Conservation (phyloP, 75 land plant species). For the Picea glauca region DNA sequence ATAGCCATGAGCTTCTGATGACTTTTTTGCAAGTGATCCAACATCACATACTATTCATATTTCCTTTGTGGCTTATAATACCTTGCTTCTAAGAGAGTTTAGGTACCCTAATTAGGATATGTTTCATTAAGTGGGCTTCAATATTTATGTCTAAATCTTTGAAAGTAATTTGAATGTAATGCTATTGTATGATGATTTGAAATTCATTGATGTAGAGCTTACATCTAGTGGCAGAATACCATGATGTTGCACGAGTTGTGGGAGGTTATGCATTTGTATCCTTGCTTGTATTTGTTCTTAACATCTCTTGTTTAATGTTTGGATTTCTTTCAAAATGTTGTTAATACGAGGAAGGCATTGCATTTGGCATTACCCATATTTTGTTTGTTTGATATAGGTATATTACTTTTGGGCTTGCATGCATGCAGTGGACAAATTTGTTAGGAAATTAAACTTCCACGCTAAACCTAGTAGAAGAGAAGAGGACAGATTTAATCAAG, state of each 20-base stretch:
- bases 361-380: too few species aligned
- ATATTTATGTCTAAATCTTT: not conserved
- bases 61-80: constrained; percentile 75
- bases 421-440: too few species aligned
- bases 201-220: constrained; percentile 47
- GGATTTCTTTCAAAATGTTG: too few species aligned
- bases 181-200: not conserved
- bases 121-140: constrained; percentile 45
- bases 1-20: constrained; percentile 75
- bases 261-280: constrained; percentile 67
- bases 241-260: constrained; percentile 82
- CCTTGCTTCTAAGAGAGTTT: constrained; percentile 76
- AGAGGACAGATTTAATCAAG: too few species aligned
- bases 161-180: not conserved
- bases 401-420: too few species aligned
- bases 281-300: too few species aligned
- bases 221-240: constrained; percentile 85
- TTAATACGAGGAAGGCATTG: too few species aligned
- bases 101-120: constrained; percentile 91
- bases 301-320: too few species aligned
- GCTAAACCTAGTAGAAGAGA: too few species aligned
- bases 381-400: too few species aligned
- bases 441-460: too few species aligned
- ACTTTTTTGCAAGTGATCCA: constrained; percentile 76
- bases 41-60: constrained; percentile 88